A percentile compares a stretch with the other conserved stretches of the same genome.
These are phyloP conservation scores for Eimeria acervulina DNA, from an alignment of 169 alveolate species.

Conservation along the genomic window DNA sequence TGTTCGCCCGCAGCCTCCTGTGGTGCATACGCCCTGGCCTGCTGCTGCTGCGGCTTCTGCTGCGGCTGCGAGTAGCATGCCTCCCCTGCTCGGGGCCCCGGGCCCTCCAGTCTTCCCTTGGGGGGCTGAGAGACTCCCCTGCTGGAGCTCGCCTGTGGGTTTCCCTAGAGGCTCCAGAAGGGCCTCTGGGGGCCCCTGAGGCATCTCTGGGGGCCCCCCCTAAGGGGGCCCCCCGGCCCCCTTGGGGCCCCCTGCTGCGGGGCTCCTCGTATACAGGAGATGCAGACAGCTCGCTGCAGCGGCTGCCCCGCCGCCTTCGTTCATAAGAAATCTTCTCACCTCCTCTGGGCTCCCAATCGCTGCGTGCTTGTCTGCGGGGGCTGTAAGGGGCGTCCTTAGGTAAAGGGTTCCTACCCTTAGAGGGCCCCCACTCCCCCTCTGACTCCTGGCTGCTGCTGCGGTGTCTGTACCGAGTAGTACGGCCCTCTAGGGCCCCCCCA, in stretches of 20 bases:
- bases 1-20: background rate
- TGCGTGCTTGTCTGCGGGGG: background rate
- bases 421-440: conserved; percentile 24
- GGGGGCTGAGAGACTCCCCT: background rate
- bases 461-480: conserved; percentile 34
- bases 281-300: background rate
- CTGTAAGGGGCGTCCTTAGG: conserved; percentile 10
- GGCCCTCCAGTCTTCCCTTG: conserved; percentile 4
- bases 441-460: conserved; percentile 38
- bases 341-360: background rate
- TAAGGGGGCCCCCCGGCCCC: background rate
- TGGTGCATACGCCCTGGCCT: background rate
- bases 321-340: background rate
- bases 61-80: conserved; percentile 18
- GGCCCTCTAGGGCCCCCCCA: conserved; percentile 23
- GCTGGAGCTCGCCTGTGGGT: background rate
- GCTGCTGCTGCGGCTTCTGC: conserved; percentile 24
- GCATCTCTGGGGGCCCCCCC: conserved; percentile 31
- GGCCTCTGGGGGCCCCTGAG: conserved; percentile 19
- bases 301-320: background rate
- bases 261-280: conserved; percentile 29
- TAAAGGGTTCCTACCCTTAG: background rate
- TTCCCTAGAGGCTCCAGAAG: background rate
- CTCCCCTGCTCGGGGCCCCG: background rate
- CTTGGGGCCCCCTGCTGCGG: conserved; percentile 17